Conservation (phyloP, 208 protist species). For the Entamoeba dispar region DNA sequence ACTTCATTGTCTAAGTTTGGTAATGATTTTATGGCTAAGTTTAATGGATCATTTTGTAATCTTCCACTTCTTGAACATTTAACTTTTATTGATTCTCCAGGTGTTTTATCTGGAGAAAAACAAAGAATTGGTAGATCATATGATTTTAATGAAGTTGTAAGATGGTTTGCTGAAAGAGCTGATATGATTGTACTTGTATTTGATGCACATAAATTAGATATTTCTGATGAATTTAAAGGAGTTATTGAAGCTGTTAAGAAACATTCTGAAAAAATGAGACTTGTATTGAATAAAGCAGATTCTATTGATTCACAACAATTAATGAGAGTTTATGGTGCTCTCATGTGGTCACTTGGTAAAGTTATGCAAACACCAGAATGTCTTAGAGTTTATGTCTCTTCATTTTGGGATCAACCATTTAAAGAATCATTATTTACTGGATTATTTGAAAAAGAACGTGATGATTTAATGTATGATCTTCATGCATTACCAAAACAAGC, state of each 20-base stretch:
- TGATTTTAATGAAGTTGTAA: conserved; percentile 41
- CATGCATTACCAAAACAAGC: conserved; percentile 53
- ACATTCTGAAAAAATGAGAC: conserved; percentile 56
- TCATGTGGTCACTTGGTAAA: conserved; percentile 82
- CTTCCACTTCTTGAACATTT: conserved; percentile 62
- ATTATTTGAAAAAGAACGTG: conserved; percentile 58
- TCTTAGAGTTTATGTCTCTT: conserved; percentile 72
- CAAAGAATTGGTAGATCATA: conserved; percentile 49
- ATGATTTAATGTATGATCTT: conserved; percentile 56
- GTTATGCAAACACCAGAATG: conserved; percentile 72
- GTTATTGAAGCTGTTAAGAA: conserved; percentile 38
- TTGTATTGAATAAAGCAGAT: conserved; percentile 86
- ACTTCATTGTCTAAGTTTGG: conserved; percentile 1
- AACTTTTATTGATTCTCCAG: conserved; percentile 75
- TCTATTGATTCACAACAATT: conserved; percentile 64
- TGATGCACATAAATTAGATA: conserved; percentile 85
- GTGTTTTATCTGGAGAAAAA: conserved; percentile 66
- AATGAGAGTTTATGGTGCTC: conserved; percentile 74
- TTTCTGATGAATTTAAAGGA: conserved; percentile 47
- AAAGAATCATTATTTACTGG: conserved; percentile 45
- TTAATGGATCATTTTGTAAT: conserved; percentile 46
- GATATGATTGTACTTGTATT: conserved; percentile 81
- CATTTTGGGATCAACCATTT: conserved; percentile 74
- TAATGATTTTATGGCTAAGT: conserved; percentile 52
- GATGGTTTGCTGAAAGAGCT: conserved; percentile 68